phyloP scores from a whole-genome alignment of 2,329 filamentous ascomycete species.

The Penicillium oxalicum region DNA sequence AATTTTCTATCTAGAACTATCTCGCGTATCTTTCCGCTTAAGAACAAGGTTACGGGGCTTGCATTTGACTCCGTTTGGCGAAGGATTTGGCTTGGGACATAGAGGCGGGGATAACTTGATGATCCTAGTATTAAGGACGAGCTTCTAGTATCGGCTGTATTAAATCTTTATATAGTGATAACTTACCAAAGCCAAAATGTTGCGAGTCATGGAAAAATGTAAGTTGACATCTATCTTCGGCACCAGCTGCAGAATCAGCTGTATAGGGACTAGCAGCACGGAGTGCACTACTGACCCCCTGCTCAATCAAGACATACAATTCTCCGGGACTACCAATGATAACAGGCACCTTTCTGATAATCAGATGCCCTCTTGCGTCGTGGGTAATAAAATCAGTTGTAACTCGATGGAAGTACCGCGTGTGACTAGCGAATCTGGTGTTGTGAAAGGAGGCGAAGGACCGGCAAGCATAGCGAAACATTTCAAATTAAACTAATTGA shows the following conservation, averaged over 20 bases:
- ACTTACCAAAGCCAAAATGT: slow-evolving; percentile 23
- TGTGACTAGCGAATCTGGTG: slow-evolving; percentile 4
- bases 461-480: background rate
- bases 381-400: slow-evolving; percentile 18
- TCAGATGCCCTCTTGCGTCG: slow-evolving; percentile 15
- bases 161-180: background rate
- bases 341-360: slow-evolving; percentile 16
- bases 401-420: slow-evolving; percentile 19
- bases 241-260: slow-evolving; percentile 8
- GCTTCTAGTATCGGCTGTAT: slow-evolving; percentile 8
- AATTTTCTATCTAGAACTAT: slow-evolving; percentile 21
- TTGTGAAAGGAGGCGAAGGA: slow-evolving; percentile 4
- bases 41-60: slow-evolving; percentile 21
- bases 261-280: slow-evolving; percentile 14
- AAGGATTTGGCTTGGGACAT: background rate
- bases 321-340: slow-evolving; percentile 17
- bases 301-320: slow-evolving; percentile 19
- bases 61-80: slow-evolving; percentile 18
- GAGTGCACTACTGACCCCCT: slow-evolving; percentile 17
- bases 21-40: slow-evolving; percentile 23
- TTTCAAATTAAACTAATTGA: background rate
- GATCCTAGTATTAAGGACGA: slow-evolving; percentile 12
- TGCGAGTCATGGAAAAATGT: slow-evolving; percentile 23
- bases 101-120: slow-evolving; percentile 20
- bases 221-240: slow-evolving; percentile 20